Evolutionary conservation across 257 asterid genomes (phyloP), one percentile per base, ranked within the genome.

Genomic region (Cordia subcordata): DNA sequence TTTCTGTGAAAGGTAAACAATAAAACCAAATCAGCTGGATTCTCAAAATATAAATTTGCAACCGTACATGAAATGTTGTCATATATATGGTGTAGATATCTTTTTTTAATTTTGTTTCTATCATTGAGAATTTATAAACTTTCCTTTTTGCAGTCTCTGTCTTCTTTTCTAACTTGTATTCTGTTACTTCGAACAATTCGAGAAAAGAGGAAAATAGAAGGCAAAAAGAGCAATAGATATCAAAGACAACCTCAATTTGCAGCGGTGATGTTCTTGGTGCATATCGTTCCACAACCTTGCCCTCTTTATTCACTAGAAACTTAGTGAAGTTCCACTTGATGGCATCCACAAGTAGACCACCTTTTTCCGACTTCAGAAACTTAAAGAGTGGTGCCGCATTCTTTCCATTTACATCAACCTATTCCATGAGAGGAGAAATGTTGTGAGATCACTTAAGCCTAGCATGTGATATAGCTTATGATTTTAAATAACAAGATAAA

Each of bases 311-410:
- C 21, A 90, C 85, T 67, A 90, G 75, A 72, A 87, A 90, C 74
- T 90, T 90, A 0, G 97, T 81, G 63, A 89, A 89, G 76, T 89
- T 89, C 95, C 97, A 89, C 68, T 90, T 86, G 65, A 86, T 85
- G 55, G 90, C 87, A 64, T 79, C 81, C 21, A 76, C 66, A 1
- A 90, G 52, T 52, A 84, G 35, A 21, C 97, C 94, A 1, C 84
- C 82, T 65, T 79, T 84, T 52, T 81, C 80, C 5, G 89, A 72
- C 73, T 90, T 90, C 75, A 90, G 77, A 86, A 79, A 86, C 84
- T 82, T 82, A 77, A 81, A 90, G 11, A 90, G 87, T 13, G 97
- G 96, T 27, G 80, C 68, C 8, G 85, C 57, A 20, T 87, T 79
- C 68, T 81, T 77, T 13, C 97, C 94, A 16, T 90, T 87, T 56